Base-by-base conservation (phyloP, 176 grass and related monocot genomes). In the Oryza brachyantha region DNA sequence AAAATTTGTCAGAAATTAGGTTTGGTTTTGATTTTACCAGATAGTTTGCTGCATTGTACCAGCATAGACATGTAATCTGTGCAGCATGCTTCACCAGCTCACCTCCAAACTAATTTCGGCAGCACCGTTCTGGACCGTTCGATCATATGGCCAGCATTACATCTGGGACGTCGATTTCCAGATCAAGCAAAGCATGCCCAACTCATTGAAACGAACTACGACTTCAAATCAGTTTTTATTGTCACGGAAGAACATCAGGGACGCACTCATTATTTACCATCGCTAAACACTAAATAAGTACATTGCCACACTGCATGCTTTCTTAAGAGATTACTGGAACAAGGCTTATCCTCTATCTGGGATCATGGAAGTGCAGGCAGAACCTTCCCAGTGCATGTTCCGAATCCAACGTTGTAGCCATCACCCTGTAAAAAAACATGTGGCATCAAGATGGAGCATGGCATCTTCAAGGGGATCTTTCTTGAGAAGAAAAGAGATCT, bases 331-430 rank as follows among this genome's bases (percentile, higher is more conserved):
- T 79, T 42, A 64, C 43, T 72, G 13, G 77, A 10, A 70, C 45
- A 28, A 21, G 66, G 17, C 11, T 58, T 58, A 28, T 72, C 37
- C 52, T 43, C 28, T 21, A 1, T 69, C n/a, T 70, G 41, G 55
- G 32, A 35, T 98, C 83, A 98, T 32, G 92, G 83, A 37, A 80
- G 46, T 10, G 96, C 32, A 22, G 96, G 92, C 41, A 93, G 62
- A 59, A 99, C 66, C 75, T 90, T 92, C 50, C 96, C 92, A 0
- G 84, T 82, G 86, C 96, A 95, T 24, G 88, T 79, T 71, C 96
- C 96, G 36, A 99, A 99, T 54, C 96, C 96, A n/a, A 99, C 32
- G 24, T 83, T 95, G 74, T 93, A 99, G 58, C 81, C 88, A 71
- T 93, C 87, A 1, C 90, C 90, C 96, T 99, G 72, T n/a, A n/a